Evolutionary conservation across 768 basidiomycete genomes (phyloP).

Genomic region (Phanerodontia chrysosporium): DNA sequence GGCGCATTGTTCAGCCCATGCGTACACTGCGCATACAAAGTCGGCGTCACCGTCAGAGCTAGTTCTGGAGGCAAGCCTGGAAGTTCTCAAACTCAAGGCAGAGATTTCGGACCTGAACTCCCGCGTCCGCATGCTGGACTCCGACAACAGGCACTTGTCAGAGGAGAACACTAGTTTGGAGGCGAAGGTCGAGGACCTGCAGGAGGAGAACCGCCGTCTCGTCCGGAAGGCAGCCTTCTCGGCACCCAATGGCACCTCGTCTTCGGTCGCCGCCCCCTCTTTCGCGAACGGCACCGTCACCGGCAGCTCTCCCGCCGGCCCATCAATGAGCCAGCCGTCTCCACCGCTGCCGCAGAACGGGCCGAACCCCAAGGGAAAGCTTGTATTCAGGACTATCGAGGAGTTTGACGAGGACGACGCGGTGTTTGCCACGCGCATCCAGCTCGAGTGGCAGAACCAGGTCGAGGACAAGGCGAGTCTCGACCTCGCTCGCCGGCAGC

Average conservation of each 20-base stretch:
- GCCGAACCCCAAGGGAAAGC: constrained; percentile 7
- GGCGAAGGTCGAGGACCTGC: constrained; percentile 6
- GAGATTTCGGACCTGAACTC: constrained; percentile 25
- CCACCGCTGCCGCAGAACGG: not conserved
- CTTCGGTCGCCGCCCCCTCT: not conserved
- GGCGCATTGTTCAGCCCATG: constrained; percentile 54
- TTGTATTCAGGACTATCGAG: not conserved
- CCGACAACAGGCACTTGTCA: constrained; percentile 15
- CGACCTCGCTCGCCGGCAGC: constrained; percentile 26
- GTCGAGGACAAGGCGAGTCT: constrained; percentile 12
- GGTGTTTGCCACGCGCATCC: constrained; percentile 10
- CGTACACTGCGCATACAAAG: constrained; percentile 37
- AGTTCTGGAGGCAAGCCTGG: constrained; percentile 47
- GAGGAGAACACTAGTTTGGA: constrained; percentile 4
- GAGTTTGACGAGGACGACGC: constrained; percentile 11
- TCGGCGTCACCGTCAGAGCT: constrained; percentile 19
- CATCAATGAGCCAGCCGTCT: not conserved
- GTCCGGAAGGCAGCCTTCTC: not conserved
- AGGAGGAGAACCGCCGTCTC: constrained; percentile 5
- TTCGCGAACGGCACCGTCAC: not conserved
- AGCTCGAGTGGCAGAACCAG: constrained; percentile 9
- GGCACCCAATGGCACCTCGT: not conserved
- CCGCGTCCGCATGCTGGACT: constrained; percentile 23
- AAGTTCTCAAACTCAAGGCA: constrained; percentile 26
- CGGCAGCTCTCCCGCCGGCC: not conserved